A percentile compares a stretch with the other conserved stretches of the same genome.
phyloP scores from a whole-genome alignment of 345 rosid genomes.

The Brassica nigra region DNA sequence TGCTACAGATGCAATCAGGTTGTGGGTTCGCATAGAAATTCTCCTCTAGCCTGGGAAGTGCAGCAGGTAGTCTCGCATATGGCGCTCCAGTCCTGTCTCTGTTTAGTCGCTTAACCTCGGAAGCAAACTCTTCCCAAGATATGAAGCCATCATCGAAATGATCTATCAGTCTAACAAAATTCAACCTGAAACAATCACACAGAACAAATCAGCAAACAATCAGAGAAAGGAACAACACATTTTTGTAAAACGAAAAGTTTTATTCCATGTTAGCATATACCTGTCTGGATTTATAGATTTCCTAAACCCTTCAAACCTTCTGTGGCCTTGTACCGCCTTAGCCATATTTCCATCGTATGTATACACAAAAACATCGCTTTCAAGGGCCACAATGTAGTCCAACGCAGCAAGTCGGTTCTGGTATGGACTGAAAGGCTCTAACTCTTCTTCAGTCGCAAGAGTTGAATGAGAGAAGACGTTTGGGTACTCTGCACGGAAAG shows the following conservation, averaged over 20 bases:
- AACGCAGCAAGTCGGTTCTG: slow-evolving; percentile 94
- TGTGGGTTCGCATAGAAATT: slow-evolving; percentile 87
- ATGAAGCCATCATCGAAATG: slow-evolving; percentile 59
- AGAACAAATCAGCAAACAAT: slow-evolving; percentile 16
- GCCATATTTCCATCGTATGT: slow-evolving; percentile 99
- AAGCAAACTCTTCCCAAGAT: slow-evolving; percentile 77
- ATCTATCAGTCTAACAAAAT: slow-evolving; percentile 70
- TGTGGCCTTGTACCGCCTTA: slow-evolving; percentile 93
- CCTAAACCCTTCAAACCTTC: slow-evolving; percentile 81
- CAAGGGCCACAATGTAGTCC: slow-evolving; percentile 87
- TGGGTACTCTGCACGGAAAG: slow-evolving; percentile 76
- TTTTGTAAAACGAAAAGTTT: background rate
- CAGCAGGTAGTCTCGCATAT: slow-evolving; percentile 62
- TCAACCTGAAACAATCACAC: slow-evolving; percentile 56
- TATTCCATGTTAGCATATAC: slow-evolving; percentile 37
- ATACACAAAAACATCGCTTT: slow-evolving; percentile 89
- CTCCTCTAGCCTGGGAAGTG: slow-evolving; percentile 79
- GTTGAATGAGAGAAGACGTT: slow-evolving; percentile 79
- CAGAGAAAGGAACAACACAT: background rate
- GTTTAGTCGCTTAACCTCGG: slow-evolving; percentile 63
- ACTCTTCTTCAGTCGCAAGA: slow-evolving; percentile 78
- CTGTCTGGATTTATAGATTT: slow-evolving; percentile 88
- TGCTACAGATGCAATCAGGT: slow-evolving; percentile 83
- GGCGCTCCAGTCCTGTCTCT: slow-evolving; percentile 75
- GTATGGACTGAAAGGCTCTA: slow-evolving; percentile 68